Evolutionary conservation across 768 basidiomycete species (phyloP).

Genomic region (Infundibulicybe gibba): DNA sequence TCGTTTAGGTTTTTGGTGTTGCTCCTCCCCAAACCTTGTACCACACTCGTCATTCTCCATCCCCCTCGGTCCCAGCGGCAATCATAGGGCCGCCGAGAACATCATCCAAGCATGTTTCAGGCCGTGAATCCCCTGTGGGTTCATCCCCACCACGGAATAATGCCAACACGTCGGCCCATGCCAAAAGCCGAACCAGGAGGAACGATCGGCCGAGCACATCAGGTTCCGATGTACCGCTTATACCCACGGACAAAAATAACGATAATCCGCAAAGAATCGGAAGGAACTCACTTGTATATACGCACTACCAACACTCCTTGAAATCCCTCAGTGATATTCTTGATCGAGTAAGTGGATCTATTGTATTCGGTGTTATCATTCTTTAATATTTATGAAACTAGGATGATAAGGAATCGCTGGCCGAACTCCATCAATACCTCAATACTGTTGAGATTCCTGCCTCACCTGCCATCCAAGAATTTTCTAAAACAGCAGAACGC

Average conservation of each 20-base stretch:
- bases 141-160: slow-evolving; percentile 29
- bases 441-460: slow-evolving; percentile 21
- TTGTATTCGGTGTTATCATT: neutral
- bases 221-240: slow-evolving; percentile 54
- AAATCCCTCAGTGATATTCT: slow-evolving; percentile 80
- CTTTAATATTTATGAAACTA: slow-evolving; percentile 22
- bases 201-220: slow-evolving; percentile 52
- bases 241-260: slow-evolving; percentile 28
- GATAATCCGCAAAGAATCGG: slow-evolving; percentile 6
- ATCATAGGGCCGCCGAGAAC: neutral
- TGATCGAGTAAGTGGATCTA: slow-evolving; percentile 56
- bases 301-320: slow-evolving; percentile 77
- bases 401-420: slow-evolving; percentile 76
- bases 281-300: slow-evolving; percentile 43
- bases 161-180: slow-evolving; percentile 48
- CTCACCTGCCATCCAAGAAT: slow-evolving; percentile 20
- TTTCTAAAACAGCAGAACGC: slow-evolving; percentile 18
- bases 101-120: slow-evolving; percentile 7
- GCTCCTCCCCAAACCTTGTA: slow-evolving; percentile 79
- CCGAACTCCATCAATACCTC: slow-evolving; percentile 71
- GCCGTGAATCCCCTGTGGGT: neutral
- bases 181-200: slow-evolving; percentile 37
- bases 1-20: slow-evolving; percentile 70
- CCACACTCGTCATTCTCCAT: slow-evolving; percentile 54
- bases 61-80: slow-evolving; percentile 16